Base-by-base conservation (phyloP, 208 protist species). In the Wallacemonas sp. region DNA sequence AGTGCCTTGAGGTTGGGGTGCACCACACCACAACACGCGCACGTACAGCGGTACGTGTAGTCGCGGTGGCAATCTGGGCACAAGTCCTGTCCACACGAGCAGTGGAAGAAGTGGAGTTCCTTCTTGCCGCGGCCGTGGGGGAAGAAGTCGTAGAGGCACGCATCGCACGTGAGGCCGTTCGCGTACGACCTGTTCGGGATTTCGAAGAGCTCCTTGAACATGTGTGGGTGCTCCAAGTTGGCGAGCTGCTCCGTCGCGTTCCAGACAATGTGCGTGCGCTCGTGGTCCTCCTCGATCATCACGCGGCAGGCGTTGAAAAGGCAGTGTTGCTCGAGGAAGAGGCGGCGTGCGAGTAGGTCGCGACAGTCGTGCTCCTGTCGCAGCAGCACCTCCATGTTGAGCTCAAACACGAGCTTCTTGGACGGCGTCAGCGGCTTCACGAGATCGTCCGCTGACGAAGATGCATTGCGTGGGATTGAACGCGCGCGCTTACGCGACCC, bases 101-200 rank as follows among this genome's bases (percentile, higher is more conserved):
- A 96, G 68, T 96, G 91, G 54, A 89, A 96, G 64, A 85, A 88
- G 64, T 92, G 78, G 24, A 91, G 56, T 14, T 67, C 64, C 58
- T 63, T 80, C 41, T 70, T 57, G 0, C 58, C 47, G 17, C 56
- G 38, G 9, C 81, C 80, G 36, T 26, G 38, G 8, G 87, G 91
- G 16, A 89, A 54, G 63, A 86, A 94, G 49, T 92, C 85, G 61
- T 83, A 85, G 62, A 83, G 74, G 69, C 91, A 96, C 60, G 84
- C 65, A 55, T 96, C 91, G 66, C 91, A 96, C 21, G 92, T 85
- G 63, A 93, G 92, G 23, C 91, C 91, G 46, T 88, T 74, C 21
- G 72, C 54, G 64, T 96, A 96, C 43, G 83, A 83, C 55, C 73
- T 78, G 67, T 52, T 79, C 0, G 70, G 61, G n/a, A 85, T 67